Base-by-base conservation (phyloP, 371 early-diverging fungal genomes). In the Capillidium rhysosporum region DNA sequence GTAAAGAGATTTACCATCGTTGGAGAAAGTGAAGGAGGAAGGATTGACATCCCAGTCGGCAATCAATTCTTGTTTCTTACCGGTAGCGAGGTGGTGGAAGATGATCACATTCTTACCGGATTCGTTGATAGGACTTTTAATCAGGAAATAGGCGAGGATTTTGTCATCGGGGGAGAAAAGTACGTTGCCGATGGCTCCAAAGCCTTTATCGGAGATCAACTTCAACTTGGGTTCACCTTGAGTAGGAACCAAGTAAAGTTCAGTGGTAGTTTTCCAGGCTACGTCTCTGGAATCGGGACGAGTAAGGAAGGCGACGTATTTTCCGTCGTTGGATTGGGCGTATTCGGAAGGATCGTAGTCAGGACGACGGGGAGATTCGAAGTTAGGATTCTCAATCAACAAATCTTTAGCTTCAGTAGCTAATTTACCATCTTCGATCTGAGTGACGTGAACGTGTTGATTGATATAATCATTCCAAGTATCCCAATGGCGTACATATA, bases 261-360 rank as follows among this genome's bases (percentile, higher is more conserved):
- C 72, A 39, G 73, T 69, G n/a, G 83, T 74, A 28, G 88, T 85
- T 57, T 73, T 68, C 87, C 87, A 87, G 7, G 87, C 85, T 25
- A 75, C 75, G 48, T 78, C 73, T 9, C 52, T 61, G 8, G 69
- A 68, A 10, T 67, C 70, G 29, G 69, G 69, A 60, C 83, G 83
- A 55, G 86, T 65, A 1, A 75, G 63, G 64, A 87, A 89, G 18
- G 81, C 84, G 12, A 84, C 30, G 44, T 73, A 66, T 41, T 69
- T 62, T 34, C 49, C 49, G 57, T 80, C 77, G 25, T 75, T 65
- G 2, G 79, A 77, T 39, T 80, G 67, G 30, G 64, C 73, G 60
- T 63, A 81, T 49, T 76, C 73, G 21, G 65, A 60, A 16, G 69
- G 61, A 58, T 70, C 78, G 14, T 80, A 79, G 47, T 71, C 66